Conservation (phyloP, 2,329 filamentous ascomycete species). For the Bipolaris oryzae region DNA sequence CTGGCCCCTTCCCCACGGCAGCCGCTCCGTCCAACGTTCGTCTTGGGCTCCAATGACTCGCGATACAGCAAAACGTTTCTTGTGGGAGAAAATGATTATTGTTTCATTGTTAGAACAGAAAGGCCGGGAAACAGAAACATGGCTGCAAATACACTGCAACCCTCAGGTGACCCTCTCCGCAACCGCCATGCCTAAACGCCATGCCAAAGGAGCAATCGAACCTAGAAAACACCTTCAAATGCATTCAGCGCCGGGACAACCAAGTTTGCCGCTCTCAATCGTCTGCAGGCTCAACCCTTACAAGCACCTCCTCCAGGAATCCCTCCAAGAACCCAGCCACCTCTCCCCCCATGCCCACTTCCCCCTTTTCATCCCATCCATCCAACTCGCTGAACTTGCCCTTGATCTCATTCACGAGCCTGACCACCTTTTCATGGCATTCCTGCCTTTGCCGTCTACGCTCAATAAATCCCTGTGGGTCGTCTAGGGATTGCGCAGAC, state of each 20-base stretch:
- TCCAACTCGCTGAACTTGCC: constrained; percentile 90
- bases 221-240: constrained; percentile 1
- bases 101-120: neutral
- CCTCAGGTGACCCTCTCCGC: neutral
- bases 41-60: neutral
- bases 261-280: constrained; percentile 52
- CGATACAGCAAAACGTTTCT: neutral
- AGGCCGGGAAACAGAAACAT: neutral
- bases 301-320: constrained; percentile 89
- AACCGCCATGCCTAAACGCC: constrained; percentile 6
- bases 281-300: constrained; percentile 86
- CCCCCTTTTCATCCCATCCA: constrained; percentile 80
- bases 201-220: constrained; percentile 4
- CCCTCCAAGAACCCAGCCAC: constrained; percentile 90
- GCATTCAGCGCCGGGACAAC: constrained; percentile 1
- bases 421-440: constrained; percentile 81
- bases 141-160: neutral
- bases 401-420: constrained; percentile 80
- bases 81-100: neutral
- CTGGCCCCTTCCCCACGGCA: neutral
- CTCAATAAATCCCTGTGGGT: constrained; percentile 60
- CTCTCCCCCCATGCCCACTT: constrained; percentile 91
- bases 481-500: constrained; percentile 54
- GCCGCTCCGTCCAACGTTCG: neutral
- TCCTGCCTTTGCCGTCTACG: constrained; percentile 53